Base-by-base conservation (phyloP, 768 basidiomycete genomes). In the Serendipita vermifera region DNA sequence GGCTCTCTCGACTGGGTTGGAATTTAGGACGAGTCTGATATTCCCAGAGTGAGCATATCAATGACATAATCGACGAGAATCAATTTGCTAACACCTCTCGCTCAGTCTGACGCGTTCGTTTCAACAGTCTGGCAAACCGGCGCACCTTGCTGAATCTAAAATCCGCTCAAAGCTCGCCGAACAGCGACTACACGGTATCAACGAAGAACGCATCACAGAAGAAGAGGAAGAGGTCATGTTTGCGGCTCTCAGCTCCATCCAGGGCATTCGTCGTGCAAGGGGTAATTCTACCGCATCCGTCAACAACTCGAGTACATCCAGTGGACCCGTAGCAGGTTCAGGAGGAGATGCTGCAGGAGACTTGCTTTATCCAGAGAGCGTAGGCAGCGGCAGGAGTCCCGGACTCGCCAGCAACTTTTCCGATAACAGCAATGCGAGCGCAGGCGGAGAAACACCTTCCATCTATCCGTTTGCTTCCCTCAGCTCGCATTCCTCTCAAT, bases 11-110 rank as follows among this genome's bases (percentile, higher is more conserved):
- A 77, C 83, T 6, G 71, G 75, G 39, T 79, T 77, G 72, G 80
- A 87, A 69, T 91, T 91, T 72, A 83, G 88, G 64, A 87, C 88
- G 29, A 88, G 87, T 58, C 77, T 84, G 65, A 88, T 91, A 63
- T 70, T 91, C 48, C 86, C 86, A 67, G 85, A 84, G 88, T 91
- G 70, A 72, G 85, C 73, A 38, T 59, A 48, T 43, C 38, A 13
- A 55, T 27, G 61, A 58, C 58, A 32, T 7, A 51, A 22, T 57
- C n/a, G 15, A 33, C n/a, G 38, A 32, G 26, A 51, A 22, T 15
- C 46, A 22, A 22, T 41, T 17, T 27, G 17, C 46, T 22, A 22
- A 27, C 46, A 48, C 22, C 46, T 15, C 24, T 4, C 9, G 26
- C 60, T 62, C 67, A 91, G 88, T 65, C 79, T 91, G 59, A 77